Evolutionary conservation across 2,329 filamentous ascomycete species (phyloP), one percentile per base, ranked within the genome.

Genomic region (Penicillium sp.): DNA sequence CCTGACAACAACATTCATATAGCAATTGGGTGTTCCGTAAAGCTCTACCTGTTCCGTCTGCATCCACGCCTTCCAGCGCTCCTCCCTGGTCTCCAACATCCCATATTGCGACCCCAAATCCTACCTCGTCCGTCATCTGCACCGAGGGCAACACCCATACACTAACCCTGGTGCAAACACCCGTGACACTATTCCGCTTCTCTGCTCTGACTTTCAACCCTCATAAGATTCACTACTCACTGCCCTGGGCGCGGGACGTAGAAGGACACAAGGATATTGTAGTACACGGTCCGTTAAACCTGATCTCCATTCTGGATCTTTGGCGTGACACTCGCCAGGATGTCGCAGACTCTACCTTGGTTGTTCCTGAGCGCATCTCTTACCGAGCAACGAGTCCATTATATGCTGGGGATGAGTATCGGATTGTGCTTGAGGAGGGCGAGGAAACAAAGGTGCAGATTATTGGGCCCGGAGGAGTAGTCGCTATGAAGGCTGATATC

Each of bases 341-440:
- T 3, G 61, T 59, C 8, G 61, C 49, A 5, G 65, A 64, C 10
- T 53, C 62, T 6, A 65, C 63, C 9, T 50, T 70, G 29, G 50
- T 70, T 3, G 60, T 78, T 3, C 79, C 79, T 1, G 68, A 72
- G 59, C 76, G 70, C 41, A 78, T 82, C 45, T 68, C 64, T 3
- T 82, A 82, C 62, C 70, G 80, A 13, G 80, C 79, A 23, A 82
- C 79, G 15, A 78, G 72, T 57, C 79, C 80, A 4, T 59, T 82
- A 21, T 82, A 82, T 72, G 79, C 74, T 1, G 76, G 76, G 13
- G 79, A 82, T 59, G 68, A 71, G 55, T 81, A 82, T 67, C 68
- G 72, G 45, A 72, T 80, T 60, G 64, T 77, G 19, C 65, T 81
- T 48, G 73, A 70, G 21, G 68, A 60, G 7, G 67, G 65, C 11